A percentile compares a stretch with the other conserved stretches of the same genome.
These are phyloP conservation scores for Candida palmyrensis DNA, from an alignment of 805 yeast genomes.

Conservation along the genomic window DNA sequence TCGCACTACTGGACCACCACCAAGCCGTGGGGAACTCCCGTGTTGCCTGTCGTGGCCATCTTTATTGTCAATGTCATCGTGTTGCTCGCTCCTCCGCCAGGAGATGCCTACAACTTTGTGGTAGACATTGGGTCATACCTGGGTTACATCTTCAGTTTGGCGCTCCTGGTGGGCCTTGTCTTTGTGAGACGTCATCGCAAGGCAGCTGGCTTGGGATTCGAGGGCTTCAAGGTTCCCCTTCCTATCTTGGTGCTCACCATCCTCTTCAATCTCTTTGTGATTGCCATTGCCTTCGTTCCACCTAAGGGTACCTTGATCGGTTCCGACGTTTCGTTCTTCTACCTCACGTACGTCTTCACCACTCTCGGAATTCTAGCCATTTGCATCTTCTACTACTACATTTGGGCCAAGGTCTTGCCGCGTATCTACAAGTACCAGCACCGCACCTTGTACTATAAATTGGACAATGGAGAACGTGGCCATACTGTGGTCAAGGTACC, in stretches of 20 bases:
- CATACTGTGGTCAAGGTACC: conserved; percentile 34
- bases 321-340: conserved; percentile 38
- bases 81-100: conserved; percentile 28
- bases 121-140: conserved; percentile 27
- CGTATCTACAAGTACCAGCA: conserved; percentile 24
- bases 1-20: conserved; percentile 23
- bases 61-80: conserved; percentile 21
- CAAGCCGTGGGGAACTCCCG: conserved; percentile 27
- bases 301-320: conserved; percentile 35
- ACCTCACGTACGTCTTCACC: conserved; percentile 37
- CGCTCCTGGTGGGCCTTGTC: conserved; percentile 22
- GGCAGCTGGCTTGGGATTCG: conserved; percentile 25
- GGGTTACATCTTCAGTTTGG: conserved; percentile 21
- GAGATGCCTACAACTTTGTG: conserved; percentile 29
- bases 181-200: conserved; percentile 26
- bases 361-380: conserved; percentile 27
- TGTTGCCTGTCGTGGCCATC: conserved; percentile 19
- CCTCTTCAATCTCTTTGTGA: conserved; percentile 31
- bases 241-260: conserved; percentile 28
- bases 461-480: conserved; percentile 35
- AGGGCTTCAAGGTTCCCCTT: conserved; percentile 28
- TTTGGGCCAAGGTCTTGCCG: conserved; percentile 35
- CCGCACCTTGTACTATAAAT: conserved; percentile 22
- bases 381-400: conserved; percentile 28
- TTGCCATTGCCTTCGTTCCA: conserved; percentile 39